A percentile compares a stretch with the other conserved stretches of the same genome.
These are phyloP conservation scores for Quercus robur DNA, from an alignment of 306 rosid species.

Conservation along the genomic window DNA sequence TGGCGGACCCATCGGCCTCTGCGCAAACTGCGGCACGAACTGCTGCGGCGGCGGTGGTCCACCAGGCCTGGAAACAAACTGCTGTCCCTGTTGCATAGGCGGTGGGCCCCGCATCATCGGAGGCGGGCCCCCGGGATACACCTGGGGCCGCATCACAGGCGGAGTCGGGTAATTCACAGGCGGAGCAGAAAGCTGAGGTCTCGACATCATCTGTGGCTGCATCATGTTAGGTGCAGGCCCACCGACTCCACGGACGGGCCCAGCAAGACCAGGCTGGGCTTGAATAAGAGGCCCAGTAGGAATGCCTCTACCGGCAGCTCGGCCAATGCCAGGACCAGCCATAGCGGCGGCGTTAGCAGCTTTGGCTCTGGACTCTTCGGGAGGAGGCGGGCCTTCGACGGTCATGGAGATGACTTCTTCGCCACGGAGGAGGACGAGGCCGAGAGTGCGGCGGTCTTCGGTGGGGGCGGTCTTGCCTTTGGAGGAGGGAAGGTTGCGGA, in stretches of 20 bases:
- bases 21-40: conserved; percentile 57
- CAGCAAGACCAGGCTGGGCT: conserved; percentile 93
- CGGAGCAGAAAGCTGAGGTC: conserved; percentile 70
- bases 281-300: conserved; percentile 73
- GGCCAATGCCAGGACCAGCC: conserved; percentile 90
- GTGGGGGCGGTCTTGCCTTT: conserved; percentile 61
- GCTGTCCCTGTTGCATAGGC: conserved; percentile 57
- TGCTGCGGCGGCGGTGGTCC: conserved; percentile 57
- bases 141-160: conserved; percentile 71
- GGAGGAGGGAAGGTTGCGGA: conserved; percentile 87
- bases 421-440: conserved; percentile 94
- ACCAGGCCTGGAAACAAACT: conserved; percentile 64
- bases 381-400: conserved; percentile 96
- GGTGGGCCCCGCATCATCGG: conserved; percentile 59
- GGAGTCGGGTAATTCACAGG: conserved; percentile 67
- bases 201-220: conserved; percentile 90
- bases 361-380: conserved; percentile 84
- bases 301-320: conserved; percentile 84
- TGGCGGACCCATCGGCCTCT: conserved; percentile 97
- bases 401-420: conserved; percentile 99
- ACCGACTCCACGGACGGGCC: conserved; percentile 93
- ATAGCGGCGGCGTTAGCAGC: conserved; percentile 74
- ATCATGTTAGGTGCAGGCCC: conserved; percentile 99
- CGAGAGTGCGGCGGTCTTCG: conserved; percentile 94
- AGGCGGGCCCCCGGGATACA: conserved; percentile 63